Evolutionary conservation across 768 basidiomycete genomes (phyloP).

Genomic region (Lactifluus echinatus): DNA sequence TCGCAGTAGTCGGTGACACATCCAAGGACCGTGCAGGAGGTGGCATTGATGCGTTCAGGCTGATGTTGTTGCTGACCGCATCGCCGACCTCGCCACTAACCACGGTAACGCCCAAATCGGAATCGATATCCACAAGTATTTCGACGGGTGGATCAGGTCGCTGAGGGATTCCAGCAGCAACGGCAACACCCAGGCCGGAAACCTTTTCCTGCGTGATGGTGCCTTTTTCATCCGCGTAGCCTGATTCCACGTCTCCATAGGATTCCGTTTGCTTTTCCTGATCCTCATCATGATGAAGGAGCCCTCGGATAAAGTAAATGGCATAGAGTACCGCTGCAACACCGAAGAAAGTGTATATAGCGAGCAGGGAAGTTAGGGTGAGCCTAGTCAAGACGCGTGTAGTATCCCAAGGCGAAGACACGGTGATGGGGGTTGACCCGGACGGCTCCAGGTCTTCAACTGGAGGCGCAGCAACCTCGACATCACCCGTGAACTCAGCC

Average conservation of each 20-base stretch:
- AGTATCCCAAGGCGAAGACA: background rate
- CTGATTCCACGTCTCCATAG: slow-evolving; percentile 3
- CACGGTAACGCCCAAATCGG: slow-evolving; percentile 2
- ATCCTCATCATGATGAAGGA: slow-evolving; percentile 21
- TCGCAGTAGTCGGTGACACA: slow-evolving; percentile 13
- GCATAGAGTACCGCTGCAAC: slow-evolving; percentile 23
- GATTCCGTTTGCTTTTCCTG: slow-evolving; percentile 18
- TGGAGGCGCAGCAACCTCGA: background rate
- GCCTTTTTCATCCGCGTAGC: slow-evolving; percentile 7
- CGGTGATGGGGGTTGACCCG: background rate
- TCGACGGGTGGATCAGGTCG: background rate
- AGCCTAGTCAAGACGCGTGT: slow-evolving; percentile 6
- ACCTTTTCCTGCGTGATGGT: background rate
- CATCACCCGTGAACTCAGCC: background rate
- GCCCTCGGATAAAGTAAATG: slow-evolving; percentile 12
- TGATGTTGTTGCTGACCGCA: background rate
- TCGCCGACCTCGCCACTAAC: slow-evolving; percentile 7
- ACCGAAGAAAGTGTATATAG: slow-evolving; percentile 20
- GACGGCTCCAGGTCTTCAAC: slow-evolving; percentile 1
- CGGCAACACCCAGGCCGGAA: background rate
- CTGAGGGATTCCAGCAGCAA: background rate
- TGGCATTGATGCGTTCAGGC: background rate
- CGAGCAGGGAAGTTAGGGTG: slow-evolving; percentile 8
- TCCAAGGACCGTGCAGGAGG: background rate
- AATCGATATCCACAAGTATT: slow-evolving; percentile 9